These are phyloP conservation scores for Seiridium cupressi DNA, from an alignment of 2,329 filamentous ascomycete species.

Conservation along the genomic window DNA sequence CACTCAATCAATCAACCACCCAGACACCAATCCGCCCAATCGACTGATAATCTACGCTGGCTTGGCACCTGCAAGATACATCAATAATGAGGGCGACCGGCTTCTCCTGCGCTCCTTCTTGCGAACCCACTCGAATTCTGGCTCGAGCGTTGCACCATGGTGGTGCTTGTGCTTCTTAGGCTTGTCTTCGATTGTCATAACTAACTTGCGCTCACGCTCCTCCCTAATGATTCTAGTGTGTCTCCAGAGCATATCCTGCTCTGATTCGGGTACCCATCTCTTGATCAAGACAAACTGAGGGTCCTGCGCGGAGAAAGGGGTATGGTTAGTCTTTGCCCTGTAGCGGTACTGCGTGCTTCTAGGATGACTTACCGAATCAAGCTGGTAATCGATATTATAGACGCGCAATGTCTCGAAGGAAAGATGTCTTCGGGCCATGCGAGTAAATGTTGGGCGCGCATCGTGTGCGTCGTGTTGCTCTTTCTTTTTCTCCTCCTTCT, in stretches of 20 bases:
- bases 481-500: constrained; percentile 38
- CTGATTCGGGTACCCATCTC: constrained; percentile 67
- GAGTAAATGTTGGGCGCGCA: constrained; percentile 55
- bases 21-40: no score
- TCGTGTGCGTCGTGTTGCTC: constrained; percentile 23
- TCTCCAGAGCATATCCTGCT: constrained; percentile 71
- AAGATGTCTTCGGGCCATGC: constrained; percentile 60
- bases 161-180: constrained; percentile 37
- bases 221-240: constrained; percentile 67
- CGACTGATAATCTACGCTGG: constrained; percentile 29
- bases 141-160: constrained; percentile 32
- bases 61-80: constrained; percentile 55
- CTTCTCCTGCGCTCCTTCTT: constrained; percentile 57
- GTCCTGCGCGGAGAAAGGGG: constrained; percentile 41
- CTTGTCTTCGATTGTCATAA: constrained; percentile 45
- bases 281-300: constrained; percentile 72
- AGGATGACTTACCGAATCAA: constrained; percentile 48
- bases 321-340: constrained; percentile 15
- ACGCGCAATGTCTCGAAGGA: constrained; percentile 59
- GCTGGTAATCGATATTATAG: constrained; percentile 56
- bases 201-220: constrained; percentile 41
- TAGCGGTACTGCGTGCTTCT: background rate
- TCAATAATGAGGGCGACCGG: constrained; percentile 54
- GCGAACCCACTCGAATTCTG: constrained; percentile 55
- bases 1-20: no score